Base-by-base conservation (phyloP, 306 rosid species). In the Vigna hirtella region DNA sequence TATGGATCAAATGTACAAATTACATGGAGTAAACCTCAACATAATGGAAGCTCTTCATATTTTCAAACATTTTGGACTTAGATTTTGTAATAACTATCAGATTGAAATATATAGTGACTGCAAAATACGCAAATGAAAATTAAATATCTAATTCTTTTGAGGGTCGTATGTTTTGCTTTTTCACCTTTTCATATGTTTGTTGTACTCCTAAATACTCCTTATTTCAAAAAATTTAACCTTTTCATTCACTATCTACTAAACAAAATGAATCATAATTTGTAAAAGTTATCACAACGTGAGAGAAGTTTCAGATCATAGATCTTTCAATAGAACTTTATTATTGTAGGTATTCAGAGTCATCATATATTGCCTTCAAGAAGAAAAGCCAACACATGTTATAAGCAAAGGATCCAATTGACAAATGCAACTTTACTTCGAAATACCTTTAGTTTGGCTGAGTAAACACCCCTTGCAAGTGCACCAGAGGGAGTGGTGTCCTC, bases 401-500 rank as follows among this genome's bases (percentile, higher is more conserved):
- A 75, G 47, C 15, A 76, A 40, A 34, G 42, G 42, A 76, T 76
- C 36, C 71, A 51, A 15, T 22, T 55, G 24, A 34, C 16, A 66
- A 50, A 49, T 74, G 36, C 4, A 4, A 4, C 36, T 61, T 20
- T 42, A 17, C 9, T 76, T 47, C 20, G 30, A n/a, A 78, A 36
- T 53, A 94, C 98, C 97, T 92, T 91, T 5, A 95, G 89, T 82
- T 82, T 87, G 6, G 98, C 98, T 1, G 92, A 82, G 91, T 92
- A 95, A 48, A 83, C 55, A n/a, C 98, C 98, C 82, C 98, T 91
- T 51, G 96, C 97, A 75, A 95, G 89, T 14, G 87, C 81, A 49
- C 98, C 97, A 5, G 91, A 88, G 15, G 98, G 98, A 82, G 98
- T 88, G 28, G 87, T 89, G 68, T 95, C 98, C 86, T 95, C 98